phyloP scores from a whole-genome alignment of 257 asterid species.

The Solanum bulbocastanum region DNA sequence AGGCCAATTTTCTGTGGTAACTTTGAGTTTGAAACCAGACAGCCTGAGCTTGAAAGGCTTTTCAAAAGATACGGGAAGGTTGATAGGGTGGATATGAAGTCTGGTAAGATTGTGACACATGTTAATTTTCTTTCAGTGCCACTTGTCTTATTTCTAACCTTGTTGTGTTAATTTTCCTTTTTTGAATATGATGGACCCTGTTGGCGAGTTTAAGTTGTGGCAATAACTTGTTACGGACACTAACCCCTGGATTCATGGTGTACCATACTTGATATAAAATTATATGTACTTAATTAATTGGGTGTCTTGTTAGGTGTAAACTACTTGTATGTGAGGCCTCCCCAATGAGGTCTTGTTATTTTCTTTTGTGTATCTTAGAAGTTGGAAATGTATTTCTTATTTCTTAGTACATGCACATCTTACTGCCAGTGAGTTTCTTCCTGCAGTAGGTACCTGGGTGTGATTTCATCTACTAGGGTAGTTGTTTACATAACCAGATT shows the following conservation, averaged over 20 bases:
- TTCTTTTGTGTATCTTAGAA: background rate
- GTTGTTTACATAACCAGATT: background rate
- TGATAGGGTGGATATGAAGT: slow-evolving; percentile 77
- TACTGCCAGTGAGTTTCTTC: background rate
- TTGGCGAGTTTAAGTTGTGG: background rate
- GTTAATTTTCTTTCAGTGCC: background rate
- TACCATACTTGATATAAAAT: background rate
- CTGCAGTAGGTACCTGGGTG: background rate
- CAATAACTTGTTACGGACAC: background rate
- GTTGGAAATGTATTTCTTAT: background rate
- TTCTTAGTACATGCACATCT: background rate
- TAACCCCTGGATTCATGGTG: background rate
- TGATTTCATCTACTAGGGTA: background rate
- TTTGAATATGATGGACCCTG: background rate
- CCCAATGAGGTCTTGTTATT: background rate
- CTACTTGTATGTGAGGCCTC: background rate
- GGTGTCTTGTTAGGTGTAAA: background rate
- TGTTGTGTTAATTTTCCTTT: background rate
- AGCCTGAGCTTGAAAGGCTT: slow-evolving; percentile 67
- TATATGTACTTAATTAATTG: background rate
- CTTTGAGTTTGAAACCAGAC: slow-evolving; percentile 73
- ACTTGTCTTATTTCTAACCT: background rate
- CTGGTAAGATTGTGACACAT: slow-evolving; percentile 37
- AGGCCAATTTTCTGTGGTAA: slow-evolving; percentile 76
- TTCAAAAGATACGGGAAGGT: slow-evolving; percentile 72